These are phyloP conservation scores for Hammondia hammondi DNA, from an alignment of 169 alveolate species.

Conservation along the genomic window DNA sequence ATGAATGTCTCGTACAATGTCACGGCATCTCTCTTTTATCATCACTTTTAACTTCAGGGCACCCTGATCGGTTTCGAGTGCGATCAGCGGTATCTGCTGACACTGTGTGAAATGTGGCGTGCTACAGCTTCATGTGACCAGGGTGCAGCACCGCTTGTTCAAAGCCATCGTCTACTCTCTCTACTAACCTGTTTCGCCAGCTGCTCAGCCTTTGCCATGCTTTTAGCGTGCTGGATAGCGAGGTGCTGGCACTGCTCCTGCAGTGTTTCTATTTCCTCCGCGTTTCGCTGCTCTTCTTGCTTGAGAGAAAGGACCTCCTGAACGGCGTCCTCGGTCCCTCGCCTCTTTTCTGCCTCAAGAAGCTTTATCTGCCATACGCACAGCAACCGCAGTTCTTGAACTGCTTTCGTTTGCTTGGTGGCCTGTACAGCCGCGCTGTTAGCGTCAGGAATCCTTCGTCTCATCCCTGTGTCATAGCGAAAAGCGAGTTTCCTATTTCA, in stretches of 20 bases:
- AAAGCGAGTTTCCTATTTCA: too few relatives aligned
- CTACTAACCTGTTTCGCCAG: constrained; percentile 2
- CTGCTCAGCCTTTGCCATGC: background rate
- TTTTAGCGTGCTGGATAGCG: constrained; percentile 13
- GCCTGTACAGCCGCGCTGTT: background rate
- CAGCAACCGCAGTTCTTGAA: background rate
- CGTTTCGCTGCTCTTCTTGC: constrained; percentile 29
- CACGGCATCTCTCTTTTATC: too few relatives aligned
- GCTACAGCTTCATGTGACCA: too few relatives aligned
- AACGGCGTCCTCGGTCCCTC: constrained; percentile 29
- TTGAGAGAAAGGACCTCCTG: background rate
- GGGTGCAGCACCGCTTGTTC: too few relatives aligned
- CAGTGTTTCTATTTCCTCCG: background rate
- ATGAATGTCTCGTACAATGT: too few relatives aligned
- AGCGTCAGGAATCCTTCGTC: background rate
- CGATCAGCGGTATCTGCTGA: too few relatives aligned
- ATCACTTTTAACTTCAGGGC: too few relatives aligned
- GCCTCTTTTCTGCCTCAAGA: background rate
- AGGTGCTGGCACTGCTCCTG: constrained; percentile 33
- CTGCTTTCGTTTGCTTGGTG: background rate
- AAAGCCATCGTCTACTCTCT: background rate
- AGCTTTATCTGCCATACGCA: background rate
- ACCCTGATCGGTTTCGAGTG: too few relatives aligned
- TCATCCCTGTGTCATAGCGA: too few relatives aligned
- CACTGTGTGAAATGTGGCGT: too few relatives aligned